Percentiles rank a stretch among this genome's conserved stretches.
These are phyloP conservation scores for Candida koratica DNA, from an alignment of 805 yeast species.

Conservation along the genomic window DNA sequence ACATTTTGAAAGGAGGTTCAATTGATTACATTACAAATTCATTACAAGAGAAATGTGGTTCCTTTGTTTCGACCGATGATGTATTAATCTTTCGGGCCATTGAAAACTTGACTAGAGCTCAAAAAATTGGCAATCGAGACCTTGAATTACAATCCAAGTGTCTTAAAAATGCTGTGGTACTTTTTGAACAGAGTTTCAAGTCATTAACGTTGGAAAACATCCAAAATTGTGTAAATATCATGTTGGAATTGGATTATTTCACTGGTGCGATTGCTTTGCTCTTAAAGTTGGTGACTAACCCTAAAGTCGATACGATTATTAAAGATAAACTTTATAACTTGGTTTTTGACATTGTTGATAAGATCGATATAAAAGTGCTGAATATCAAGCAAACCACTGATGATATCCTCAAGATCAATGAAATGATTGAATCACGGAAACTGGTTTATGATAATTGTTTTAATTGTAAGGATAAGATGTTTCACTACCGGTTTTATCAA, in stretches of 20 bases:
- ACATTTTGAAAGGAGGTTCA: slow-evolving; percentile 86
- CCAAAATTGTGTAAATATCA: slow-evolving; percentile 73
- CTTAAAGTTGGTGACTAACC: slow-evolving; percentile 60
- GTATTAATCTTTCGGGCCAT: slow-evolving; percentile 91
- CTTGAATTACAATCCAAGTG: slow-evolving; percentile 62
- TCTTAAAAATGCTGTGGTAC: slow-evolving; percentile 66
- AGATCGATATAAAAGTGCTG: slow-evolving; percentile 63
- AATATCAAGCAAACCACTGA: slow-evolving; percentile 34
- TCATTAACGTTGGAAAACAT: slow-evolving; percentile 74
- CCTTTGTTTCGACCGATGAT: slow-evolving; percentile 91
- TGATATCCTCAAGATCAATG: slow-evolving; percentile 40
- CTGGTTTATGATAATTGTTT: slow-evolving; percentile 72
- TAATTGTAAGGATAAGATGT: slow-evolving; percentile 70
- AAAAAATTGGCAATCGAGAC: slow-evolving; percentile 67
- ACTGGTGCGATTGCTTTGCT: slow-evolving; percentile 84
- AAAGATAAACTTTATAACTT: slow-evolving; percentile 57
- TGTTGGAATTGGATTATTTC: slow-evolving; percentile 72
- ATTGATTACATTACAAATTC: slow-evolving; percentile 86
- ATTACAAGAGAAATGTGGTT: slow-evolving; percentile 87
- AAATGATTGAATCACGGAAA: slow-evolving; percentile 59
- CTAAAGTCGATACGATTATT: slow-evolving; percentile 41
- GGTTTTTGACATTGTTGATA: slow-evolving; percentile 70
- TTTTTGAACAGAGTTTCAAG: slow-evolving; percentile 77
- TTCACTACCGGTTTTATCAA: slow-evolving; percentile 88
- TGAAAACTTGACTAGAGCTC: slow-evolving; percentile 85